Percentiles rank a stretch among this genome's conserved stretches.
These are phyloP conservation scores for Hibiscus syriacus DNA, from an alignment of 345 rosid genomes.

Conservation along the genomic window DNA sequence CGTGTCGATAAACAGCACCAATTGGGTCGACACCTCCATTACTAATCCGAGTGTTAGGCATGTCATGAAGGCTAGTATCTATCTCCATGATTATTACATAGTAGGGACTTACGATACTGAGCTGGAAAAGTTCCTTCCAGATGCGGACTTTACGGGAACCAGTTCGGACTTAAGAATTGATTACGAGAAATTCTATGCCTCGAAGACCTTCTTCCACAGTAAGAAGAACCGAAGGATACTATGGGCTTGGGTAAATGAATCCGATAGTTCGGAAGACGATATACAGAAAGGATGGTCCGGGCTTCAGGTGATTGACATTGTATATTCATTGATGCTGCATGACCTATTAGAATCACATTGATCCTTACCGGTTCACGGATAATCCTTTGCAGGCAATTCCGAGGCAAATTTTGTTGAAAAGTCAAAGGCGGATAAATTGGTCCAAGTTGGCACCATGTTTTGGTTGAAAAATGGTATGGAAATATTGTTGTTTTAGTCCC, in stretches of 20 bases:
- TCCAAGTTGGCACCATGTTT: too few species aligned
- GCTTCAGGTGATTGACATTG: constrained; percentile 36
- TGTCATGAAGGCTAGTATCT: constrained; percentile 23
- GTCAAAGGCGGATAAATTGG: too few species aligned
- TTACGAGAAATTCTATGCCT: constrained; percentile 62
- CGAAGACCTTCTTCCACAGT: constrained; percentile 42
- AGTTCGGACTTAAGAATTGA: constrained; percentile 44
- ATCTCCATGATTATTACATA: constrained; percentile 40
- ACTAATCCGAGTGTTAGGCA: too few species aligned
- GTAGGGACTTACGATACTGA: constrained; percentile 43
- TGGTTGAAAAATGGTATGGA: too few species aligned
- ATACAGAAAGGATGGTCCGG: constrained; percentile 63
- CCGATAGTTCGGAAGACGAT: constrained; percentile 37
- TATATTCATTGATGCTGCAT: background rate
- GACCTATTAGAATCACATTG: too few species aligned
- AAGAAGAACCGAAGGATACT: constrained; percentile 48
- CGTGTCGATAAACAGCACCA: too few species aligned
- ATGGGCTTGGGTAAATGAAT: too few species aligned
- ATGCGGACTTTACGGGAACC: constrained; percentile 31
- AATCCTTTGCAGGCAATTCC: constrained; percentile 44
- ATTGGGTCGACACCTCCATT: too few species aligned
- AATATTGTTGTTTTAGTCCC: too few species aligned
- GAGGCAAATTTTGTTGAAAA: constrained; percentile 19
- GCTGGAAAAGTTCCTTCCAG: constrained; percentile 29
- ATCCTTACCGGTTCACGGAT: background rate